These are phyloP conservation scores for Cenchrus purpureus DNA, from an alignment of 176 grass and related monocot species.

Conservation along the genomic window DNA sequence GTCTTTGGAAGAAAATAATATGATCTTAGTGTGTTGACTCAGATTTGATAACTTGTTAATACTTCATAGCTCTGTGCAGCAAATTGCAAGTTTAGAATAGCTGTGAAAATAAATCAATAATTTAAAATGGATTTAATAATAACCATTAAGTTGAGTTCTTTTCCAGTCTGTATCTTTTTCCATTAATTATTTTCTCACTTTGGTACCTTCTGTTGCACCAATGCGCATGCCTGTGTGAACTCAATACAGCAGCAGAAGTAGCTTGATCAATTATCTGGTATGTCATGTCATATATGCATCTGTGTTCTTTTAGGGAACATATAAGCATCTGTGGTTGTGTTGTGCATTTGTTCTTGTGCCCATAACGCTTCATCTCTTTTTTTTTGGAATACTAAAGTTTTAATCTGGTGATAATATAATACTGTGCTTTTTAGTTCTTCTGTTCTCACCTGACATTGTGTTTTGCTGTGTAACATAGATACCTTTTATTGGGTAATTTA, in stretches of 20 bases:
- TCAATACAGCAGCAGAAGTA: neutral
- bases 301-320: no score
- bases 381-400: slow-evolving; percentile 11
- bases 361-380: neutral
- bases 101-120: slow-evolving; percentile 3
- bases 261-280: neutral
- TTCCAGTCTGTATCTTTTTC: neutral
- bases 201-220: neutral
- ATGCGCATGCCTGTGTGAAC: neutral
- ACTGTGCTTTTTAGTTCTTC: slow-evolving; percentile 2
- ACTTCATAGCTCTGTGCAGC: slow-evolving; percentile 27
- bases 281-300: neutral
- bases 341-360: neutral
- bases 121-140: neutral
- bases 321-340: neutral
- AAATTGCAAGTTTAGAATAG: slow-evolving; percentile 24
- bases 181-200: neutral
- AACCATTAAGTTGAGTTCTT: neutral
- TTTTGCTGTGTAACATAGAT: neutral
- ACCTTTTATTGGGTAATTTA: neutral
- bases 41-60: neutral
- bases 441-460: neutral
- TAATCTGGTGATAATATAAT: neutral
- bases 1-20: neutral
- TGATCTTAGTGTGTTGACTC: neutral